Evolutionary conservation across 495 filamentous ascomycete species (phyloP).

Genomic region (Penicillium canescens): DNA sequence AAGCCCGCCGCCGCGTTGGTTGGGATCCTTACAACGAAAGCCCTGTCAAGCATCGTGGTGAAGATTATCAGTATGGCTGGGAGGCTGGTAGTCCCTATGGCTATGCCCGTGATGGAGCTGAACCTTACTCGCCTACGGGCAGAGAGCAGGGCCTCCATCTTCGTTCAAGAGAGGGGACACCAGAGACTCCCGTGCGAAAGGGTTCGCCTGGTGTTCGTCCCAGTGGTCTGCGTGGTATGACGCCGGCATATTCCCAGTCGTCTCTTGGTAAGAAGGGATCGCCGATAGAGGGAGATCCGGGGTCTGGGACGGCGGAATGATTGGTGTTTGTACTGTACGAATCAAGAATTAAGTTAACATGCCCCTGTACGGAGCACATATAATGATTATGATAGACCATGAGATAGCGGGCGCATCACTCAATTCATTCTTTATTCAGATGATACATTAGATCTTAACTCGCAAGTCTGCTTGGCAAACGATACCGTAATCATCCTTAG

Average conservation of each 20-base stretch:
- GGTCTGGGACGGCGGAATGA: constrained; percentile 15
- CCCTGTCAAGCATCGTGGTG: constrained; percentile 62
- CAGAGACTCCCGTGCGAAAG: constrained; percentile 33
- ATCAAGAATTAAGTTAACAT: not conserved
- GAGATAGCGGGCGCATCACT: not conserved
- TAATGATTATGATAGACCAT: constrained; percentile 10
- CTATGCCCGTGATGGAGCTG: constrained; percentile 25
- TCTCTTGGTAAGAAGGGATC: constrained; percentile 28
- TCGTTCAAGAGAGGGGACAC: constrained; percentile 43
- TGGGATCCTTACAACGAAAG: constrained; percentile 85
- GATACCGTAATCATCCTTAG: too few species aligned
- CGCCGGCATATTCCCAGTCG: constrained; percentile 30
- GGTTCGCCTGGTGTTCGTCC: constrained; percentile 21
- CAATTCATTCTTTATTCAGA: too few species aligned
- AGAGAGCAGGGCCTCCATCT: constrained; percentile 29
- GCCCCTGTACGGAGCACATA: constrained; percentile 8
- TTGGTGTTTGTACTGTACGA: not conserved
- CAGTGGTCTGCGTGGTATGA: constrained; percentile 27
- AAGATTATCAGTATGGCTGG: constrained; percentile 57
- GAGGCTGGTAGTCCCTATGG: constrained; percentile 26
- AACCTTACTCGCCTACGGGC: constrained; percentile 33
- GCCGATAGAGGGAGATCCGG: constrained; percentile 10
- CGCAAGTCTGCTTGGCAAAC: too few species aligned
- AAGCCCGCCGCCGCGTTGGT: constrained; percentile 76
- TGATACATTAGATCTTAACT: too few species aligned